Base-by-base conservation (phyloP, 2,329 filamentous ascomycete genomes). In the Helicocarpus griseus region DNA sequence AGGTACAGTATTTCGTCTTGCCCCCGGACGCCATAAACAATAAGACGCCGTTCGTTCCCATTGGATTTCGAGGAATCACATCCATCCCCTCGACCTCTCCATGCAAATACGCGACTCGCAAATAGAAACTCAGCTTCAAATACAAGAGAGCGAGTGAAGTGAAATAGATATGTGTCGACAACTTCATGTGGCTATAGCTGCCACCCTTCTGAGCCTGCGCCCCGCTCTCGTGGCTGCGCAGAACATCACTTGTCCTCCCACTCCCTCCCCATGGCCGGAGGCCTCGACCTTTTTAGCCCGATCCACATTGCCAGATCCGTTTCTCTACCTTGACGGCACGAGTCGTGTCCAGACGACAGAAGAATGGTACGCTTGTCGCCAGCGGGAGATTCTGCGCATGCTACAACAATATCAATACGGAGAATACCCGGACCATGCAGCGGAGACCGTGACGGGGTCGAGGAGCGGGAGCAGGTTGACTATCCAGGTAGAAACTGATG, bases 331-430 rank as follows among this genome's bases (percentile, higher is more conserved):
- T 38, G 69, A 71, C 53, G 72, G 67, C 24, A 64, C 69, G 51
- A 69, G 69, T 50, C 66, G 73, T 14, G 66, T 76, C 38, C 59
- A 68, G 55, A 72, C 71, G 21, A 66, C 63, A 38, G 73, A 75
- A 36, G 72, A 77, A 55, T 77, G 74, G 74, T 72, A 71, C 56
- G 59, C 64, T 41, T 77, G 74, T 58, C 72, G 73, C 3, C 73
- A 73, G 57, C 75, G 74, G 0, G 74, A 77, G 63, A 73, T 77
- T 49, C n/a, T 77, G 36, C 65, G 70, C 53, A 59, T 77, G 56
- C 63, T 77, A 19, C 73, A 77, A 55, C 71, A 77, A 54, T 77
- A 77, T 61, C 74, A 77, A 61, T 77, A 68, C 56, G 74, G 74
- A 7, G 76, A 73, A 61, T 77, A 77, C 58, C 74, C 74, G 0